These are phyloP conservation scores for Solanum dulcamara DNA, from an alignment of 257 asterid genomes.

Conservation along the genomic window DNA sequence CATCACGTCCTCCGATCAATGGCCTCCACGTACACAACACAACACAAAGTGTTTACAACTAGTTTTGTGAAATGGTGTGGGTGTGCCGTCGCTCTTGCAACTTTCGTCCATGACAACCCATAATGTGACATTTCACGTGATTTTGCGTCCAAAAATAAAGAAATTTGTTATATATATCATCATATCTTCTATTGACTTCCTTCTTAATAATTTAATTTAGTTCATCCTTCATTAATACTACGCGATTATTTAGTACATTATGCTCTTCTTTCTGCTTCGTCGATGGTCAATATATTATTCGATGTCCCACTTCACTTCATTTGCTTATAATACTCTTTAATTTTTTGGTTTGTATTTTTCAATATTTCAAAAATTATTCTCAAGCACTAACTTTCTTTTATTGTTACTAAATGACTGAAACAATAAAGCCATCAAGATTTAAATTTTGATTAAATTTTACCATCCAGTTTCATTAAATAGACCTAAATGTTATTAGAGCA, in stretches of 20 bases:
- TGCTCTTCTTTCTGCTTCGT: neutral
- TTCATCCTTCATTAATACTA: neutral
- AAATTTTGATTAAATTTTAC: too few relatives aligned
- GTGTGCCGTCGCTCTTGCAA: neutral
- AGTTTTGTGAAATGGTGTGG: neutral
- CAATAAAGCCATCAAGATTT: too few relatives aligned
- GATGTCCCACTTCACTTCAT: neutral
- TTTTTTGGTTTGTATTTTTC: too few relatives aligned
- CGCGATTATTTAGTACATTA: neutral
- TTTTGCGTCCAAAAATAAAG: neutral
- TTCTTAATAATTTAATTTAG: neutral
- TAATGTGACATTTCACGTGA: constrained; percentile 27
- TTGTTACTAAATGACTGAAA: too few relatives aligned
- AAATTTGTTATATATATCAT: neutral
- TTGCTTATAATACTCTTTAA: neutral
- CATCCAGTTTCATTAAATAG: too few relatives aligned
- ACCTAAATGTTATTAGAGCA: too few relatives aligned
- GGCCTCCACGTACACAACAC: neutral
- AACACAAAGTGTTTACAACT: neutral
- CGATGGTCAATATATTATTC: neutral
- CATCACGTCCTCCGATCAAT: neutral
- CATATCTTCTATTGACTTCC: constrained; percentile 1
- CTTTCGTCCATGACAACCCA: neutral
- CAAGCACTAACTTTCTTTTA: too few relatives aligned
- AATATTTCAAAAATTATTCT: too few relatives aligned